phyloP scores from a whole-genome alignment of 345 rosid genomes.

The Euphorbia pulcherrima region DNA sequence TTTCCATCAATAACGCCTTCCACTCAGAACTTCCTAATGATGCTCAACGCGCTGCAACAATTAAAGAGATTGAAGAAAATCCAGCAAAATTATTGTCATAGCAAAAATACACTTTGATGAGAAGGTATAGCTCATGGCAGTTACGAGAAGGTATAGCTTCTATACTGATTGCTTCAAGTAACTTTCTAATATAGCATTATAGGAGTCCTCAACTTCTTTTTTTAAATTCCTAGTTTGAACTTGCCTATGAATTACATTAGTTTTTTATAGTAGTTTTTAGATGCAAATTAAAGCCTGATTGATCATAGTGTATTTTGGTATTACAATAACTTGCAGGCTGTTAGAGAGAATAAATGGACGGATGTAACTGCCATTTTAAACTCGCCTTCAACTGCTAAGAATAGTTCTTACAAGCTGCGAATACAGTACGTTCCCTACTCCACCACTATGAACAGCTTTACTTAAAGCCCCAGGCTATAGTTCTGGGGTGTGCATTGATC shows the following conservation, averaged over 20 bases:
- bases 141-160: conserved; percentile 65
- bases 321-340: conserved; percentile 38
- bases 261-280: too few relatives aligned
- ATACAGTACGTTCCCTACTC: conserved; percentile 84
- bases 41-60: conserved; percentile 28
- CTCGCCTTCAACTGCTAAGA: conserved; percentile 96
- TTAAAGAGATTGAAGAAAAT: not conserved
- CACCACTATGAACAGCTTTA: conserved; percentile 74
- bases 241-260: too few relatives aligned
- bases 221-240: too few relatives aligned
- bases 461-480: conserved; percentile 53
- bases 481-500: conserved; percentile 40
- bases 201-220: too few relatives aligned
- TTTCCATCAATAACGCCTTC: conserved; percentile 87
- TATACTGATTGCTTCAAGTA: not conserved
- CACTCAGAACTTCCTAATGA: conserved; percentile 53
- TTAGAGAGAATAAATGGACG: conserved; percentile 86
- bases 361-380: conserved; percentile 93
- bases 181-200: too few relatives aligned
- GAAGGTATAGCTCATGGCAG: conserved; percentile 98
- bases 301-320: not conserved
- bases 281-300: not conserved
- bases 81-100: not conserved
- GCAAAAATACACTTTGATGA: not conserved
- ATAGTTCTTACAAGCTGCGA: conserved; percentile 90